These are phyloP conservation scores for Penstemon barbatus DNA, from an alignment of 257 asterid genomes.

Conservation along the genomic window DNA sequence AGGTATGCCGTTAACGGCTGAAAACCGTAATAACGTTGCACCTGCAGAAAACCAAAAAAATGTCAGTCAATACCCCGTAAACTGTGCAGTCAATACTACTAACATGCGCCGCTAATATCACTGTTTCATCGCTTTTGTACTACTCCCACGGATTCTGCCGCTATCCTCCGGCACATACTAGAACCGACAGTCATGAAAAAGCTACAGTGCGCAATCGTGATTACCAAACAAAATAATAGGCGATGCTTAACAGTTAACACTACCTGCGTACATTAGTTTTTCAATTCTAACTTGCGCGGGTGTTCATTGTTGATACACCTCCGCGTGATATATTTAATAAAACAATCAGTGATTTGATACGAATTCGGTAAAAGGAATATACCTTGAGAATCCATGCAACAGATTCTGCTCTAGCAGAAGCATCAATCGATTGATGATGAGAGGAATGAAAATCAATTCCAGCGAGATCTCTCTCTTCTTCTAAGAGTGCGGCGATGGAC, in stretches of 20 bases:
- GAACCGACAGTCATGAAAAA: slow-evolving; percentile 12
- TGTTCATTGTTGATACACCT: background rate
- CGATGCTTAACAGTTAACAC: no score
- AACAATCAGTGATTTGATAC: no score
- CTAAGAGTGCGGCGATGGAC: slow-evolving; percentile 68
- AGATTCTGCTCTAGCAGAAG: slow-evolving; percentile 63
- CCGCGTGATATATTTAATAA: background rate
- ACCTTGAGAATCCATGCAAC: slow-evolving; percentile 97
- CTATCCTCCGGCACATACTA: slow-evolving; percentile 8
- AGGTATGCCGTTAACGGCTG: slow-evolving; percentile 92
- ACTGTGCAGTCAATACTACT: slow-evolving; percentile 29
- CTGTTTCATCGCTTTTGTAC: slow-evolving; percentile 39
- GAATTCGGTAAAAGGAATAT: slow-evolving; percentile 14
- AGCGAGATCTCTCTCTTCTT: slow-evolving; percentile 67
- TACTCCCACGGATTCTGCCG: background rate
- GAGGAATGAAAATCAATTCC: slow-evolving; percentile 39
- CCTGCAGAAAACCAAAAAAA: slow-evolving; percentile 51
- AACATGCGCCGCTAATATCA: slow-evolving; percentile 23
- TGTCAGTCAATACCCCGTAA: slow-evolving; percentile 28
- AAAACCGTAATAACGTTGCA: slow-evolving; percentile 76
- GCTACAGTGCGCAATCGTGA: slow-evolving; percentile 29
- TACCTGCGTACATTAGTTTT: no score
- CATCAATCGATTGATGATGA: slow-evolving; percentile 52
- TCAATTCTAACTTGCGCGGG: slow-evolving; percentile 21
- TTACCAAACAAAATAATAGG: no score